These are phyloP conservation scores for Nitzschia putrida DNA, from an alignment of 108 stramenopile genomes.

Conservation along the genomic window DNA sequence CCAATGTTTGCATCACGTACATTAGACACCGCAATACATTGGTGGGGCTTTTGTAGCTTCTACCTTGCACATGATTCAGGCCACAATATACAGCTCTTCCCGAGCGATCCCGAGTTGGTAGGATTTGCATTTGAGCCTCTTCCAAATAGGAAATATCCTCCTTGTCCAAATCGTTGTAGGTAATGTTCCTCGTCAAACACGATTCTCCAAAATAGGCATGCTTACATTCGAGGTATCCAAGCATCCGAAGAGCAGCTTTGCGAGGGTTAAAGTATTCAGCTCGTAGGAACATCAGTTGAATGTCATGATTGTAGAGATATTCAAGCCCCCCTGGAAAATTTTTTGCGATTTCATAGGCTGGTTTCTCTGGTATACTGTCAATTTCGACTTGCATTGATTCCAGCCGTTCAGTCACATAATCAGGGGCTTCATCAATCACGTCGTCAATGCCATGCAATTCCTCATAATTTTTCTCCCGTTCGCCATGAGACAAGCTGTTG, in stretches of 20 bases:
- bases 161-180: constrained; percentile 9
- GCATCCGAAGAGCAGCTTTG: constrained; percentile 21
- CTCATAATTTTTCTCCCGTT: constrained; percentile 28
- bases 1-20: constrained; percentile 5
- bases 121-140: constrained; percentile 13
- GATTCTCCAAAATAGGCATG: constrained; percentile 16
- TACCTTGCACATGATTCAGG: not conserved
- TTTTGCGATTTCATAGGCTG: constrained; percentile 18
- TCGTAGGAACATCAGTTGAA: constrained; percentile 27
- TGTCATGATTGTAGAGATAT: constrained; percentile 11
- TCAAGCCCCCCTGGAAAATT: no score
- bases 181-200: not conserved
- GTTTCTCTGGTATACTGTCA: constrained; percentile 12
- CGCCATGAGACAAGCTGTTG: constrained; percentile 17
- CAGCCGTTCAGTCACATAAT: constrained; percentile 4
- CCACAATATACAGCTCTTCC: constrained; percentile 29
- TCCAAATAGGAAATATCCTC: constrained; percentile 1
- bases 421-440: constrained; percentile 7
- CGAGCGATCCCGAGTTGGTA: constrained; percentile 32
- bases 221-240: constrained; percentile 24
- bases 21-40: constrained; percentile 3
- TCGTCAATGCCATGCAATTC: constrained; percentile 37
- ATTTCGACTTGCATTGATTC: constrained; percentile 2
- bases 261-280: constrained; percentile 20
- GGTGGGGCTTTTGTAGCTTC: constrained; percentile 1